These are phyloP conservation scores for Coffea canephora DNA, from an alignment of 257 asterid genomes.

Conservation along the genomic window DNA sequence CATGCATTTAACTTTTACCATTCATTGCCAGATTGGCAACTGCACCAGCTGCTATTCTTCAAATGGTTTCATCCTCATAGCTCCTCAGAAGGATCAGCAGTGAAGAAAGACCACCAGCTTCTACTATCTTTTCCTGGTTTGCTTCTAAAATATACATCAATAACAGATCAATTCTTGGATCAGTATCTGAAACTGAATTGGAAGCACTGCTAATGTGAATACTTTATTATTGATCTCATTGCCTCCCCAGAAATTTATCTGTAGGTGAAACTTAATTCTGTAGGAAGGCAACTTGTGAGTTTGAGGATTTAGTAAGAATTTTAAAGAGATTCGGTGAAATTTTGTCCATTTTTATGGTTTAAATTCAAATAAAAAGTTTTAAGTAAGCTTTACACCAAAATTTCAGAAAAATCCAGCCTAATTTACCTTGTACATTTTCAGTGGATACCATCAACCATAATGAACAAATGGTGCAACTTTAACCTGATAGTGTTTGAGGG, in stretches of 20 bases:
- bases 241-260: not conserved
- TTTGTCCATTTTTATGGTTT: not conserved
- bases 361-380: not conserved
- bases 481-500: not conserved
- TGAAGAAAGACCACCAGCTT: constrained; percentile 97
- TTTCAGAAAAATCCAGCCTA: not conserved
- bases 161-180: constrained; percentile 26
- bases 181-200: not conserved
- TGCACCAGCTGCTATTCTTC: constrained; percentile 99
- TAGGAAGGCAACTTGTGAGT: not conserved
- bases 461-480: not conserved
- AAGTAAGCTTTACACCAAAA: not conserved
- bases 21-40: constrained; percentile 99
- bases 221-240: not conserved
- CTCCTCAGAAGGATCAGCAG: constrained; percentile 89
- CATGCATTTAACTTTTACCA: too few relatives aligned
- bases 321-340: not conserved
- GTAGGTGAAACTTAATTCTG: not conserved
- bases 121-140: constrained; percentile 93
- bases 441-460: not conserved
- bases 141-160: constrained; percentile 52
- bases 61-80: constrained; percentile 91
- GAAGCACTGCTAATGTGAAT: not conserved
- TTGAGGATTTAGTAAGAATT: not conserved
- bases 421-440: constrained; percentile 7